Base-by-base conservation (phyloP, 2,329 filamentous ascomycete species). In the Penicillium aurantiogriseum region DNA sequence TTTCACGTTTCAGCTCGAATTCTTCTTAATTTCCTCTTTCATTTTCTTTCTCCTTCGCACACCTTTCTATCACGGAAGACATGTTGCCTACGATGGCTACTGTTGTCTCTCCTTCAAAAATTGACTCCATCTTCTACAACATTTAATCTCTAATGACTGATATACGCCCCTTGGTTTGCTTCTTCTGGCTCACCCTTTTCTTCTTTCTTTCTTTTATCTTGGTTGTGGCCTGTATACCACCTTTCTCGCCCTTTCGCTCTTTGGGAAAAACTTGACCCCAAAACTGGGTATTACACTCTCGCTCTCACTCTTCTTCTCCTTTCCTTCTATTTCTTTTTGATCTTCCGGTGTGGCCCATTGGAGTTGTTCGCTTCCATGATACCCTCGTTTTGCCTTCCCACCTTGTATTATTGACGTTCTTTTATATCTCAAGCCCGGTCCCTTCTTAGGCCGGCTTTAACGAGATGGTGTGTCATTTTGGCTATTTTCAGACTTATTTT, bases 111-210 rank as follows among this genome's bases (percentile, higher is more conserved):
- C 19, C 51, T 43, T 44, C 46, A 19, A 27, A 39, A 48, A 9
- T 19, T 8, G 50, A 29, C 51, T 25, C 23, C 49, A 60, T 56
- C 58, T 54, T 57, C 57, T 39, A 46, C 47, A 53, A 55, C 58
- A 64, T 61, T 59, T 67, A 66, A 67, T 67, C 54, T 64, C 39
- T 67, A 67, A 67, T 67, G 60, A 57, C 54, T 51, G 58, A 62
- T 65, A 57, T 61, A 58, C 54, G 46, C 51, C 48, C 42, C 40
- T 49, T 47, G 44, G 31, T 55, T 52, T 55, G 29, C 45, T 56
- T 46, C 13, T 40, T 51, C 46, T 51, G 23, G n/a, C 46, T 36
- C 33, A 17, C 21, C 36, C 8, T 36, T 45, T 45, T 23, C 13
- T 27, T 42, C 17, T 27, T 42, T 27, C n/a, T 25, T 38, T 36